Evolutionary conservation across 257 asterid genomes (phyloP).

Genomic region (Euphrasia confusa): DNA sequence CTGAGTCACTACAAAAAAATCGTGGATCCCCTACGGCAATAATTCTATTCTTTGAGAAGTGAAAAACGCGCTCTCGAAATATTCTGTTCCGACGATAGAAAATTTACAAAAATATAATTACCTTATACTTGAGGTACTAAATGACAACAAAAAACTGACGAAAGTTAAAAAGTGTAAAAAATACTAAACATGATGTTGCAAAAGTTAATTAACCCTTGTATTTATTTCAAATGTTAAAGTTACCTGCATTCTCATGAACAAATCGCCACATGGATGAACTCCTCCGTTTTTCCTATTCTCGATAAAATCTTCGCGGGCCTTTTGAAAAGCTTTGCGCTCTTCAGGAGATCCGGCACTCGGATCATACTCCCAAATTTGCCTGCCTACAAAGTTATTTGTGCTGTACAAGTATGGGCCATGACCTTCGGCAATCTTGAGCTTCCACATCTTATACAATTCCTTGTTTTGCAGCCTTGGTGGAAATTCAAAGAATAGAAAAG

Average conservation of each 20-base stretch:
- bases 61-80: too few relatives aligned
- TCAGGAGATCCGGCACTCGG: slow-evolving; percentile 40
- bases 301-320: slow-evolving; percentile 37
- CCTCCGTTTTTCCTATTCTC: slow-evolving; percentile 38
- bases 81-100: too few relatives aligned
- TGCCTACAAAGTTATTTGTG: slow-evolving; percentile 51
- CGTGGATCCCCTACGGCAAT: too few relatives aligned
- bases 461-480: not conserved
- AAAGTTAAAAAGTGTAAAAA: too few relatives aligned
- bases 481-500: too few relatives aligned
- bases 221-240: too few relatives aligned
- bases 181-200: not conserved
- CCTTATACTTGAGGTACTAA: too few relatives aligned
- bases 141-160: too few relatives aligned
- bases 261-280: slow-evolving; percentile 40
- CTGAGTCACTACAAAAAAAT: too few relatives aligned
- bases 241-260: slow-evolving; percentile 55
- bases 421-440: slow-evolving; percentile 54
- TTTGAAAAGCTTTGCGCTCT: slow-evolving; percentile 30
- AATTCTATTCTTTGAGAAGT: too few relatives aligned
- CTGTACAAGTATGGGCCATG: slow-evolving; percentile 44
- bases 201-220: too few relatives aligned
- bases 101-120: too few relatives aligned
- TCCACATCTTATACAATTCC: slow-evolving; percentile 37
- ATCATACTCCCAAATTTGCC: slow-evolving; percentile 59